Conservation (phyloP, 2,329 filamentous ascomycete genomes). For the Paecilomyces sp. region DNA sequence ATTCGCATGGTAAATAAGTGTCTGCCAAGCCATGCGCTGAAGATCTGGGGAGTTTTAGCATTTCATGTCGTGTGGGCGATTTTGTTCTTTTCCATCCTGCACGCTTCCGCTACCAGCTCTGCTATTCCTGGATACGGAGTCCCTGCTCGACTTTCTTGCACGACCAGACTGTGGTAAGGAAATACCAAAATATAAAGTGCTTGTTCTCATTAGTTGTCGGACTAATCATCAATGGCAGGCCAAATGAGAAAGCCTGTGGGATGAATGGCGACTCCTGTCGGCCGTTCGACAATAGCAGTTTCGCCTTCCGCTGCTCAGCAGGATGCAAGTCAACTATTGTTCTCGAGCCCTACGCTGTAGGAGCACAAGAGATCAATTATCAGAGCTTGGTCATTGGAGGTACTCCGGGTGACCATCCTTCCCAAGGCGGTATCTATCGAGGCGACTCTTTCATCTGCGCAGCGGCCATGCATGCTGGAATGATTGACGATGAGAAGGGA, state of each 20-base stretch:
- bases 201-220: background rate
- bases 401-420: conserved; percentile 30
- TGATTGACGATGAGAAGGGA: conserved; percentile 47
- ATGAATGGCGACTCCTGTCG: conserved; percentile 51
- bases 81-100: conserved; percentile 24
- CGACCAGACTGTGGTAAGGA: conserved; percentile 28
- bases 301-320: conserved; percentile 53
- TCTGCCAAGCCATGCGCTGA: conserved; percentile 16
- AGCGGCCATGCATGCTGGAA: conserved; percentile 53
- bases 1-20: conserved; percentile 22
- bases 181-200: background rate
- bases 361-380: conserved; percentile 49
- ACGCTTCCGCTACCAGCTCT: conserved; percentile 21
- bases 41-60: conserved; percentile 17
- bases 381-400: conserved; percentile 50
- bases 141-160: conserved; percentile 29
- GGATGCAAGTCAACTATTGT: conserved; percentile 47
- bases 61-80: conserved; percentile 23
- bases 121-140: conserved; percentile 25
- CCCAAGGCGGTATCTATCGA: conserved; percentile 44
- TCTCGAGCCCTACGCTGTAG: conserved; percentile 51
- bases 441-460: conserved; percentile 56
- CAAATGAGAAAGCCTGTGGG: conserved; percentile 41
- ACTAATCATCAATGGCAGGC: conserved; percentile 11
- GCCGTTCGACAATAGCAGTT: conserved; percentile 47